Evolutionary conservation across 2,329 filamentous ascomycete genomes (phyloP), one percentile per base, ranked within the genome.

Genomic region (Apiospora hydei): DNA sequence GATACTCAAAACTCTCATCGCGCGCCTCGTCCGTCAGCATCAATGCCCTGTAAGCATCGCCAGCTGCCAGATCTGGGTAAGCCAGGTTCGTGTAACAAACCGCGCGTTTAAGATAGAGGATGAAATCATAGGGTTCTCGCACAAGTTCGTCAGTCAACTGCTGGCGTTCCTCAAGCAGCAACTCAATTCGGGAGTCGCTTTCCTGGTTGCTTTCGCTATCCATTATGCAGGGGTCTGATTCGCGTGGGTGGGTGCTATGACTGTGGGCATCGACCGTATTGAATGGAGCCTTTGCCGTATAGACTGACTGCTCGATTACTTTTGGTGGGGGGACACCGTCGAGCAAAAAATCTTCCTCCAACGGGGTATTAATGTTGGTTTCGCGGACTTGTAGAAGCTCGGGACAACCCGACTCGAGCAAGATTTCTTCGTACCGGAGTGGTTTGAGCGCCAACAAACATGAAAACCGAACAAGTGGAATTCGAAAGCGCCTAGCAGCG

Each of bases 21-120:
- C 87, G 83, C 47, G 94, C 88, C 75, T 96, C 94, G 79, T 98
- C 96, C 21, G 93, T 89, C 67, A 99, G 85, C 4, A 98, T 88
- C n/a, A 98, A 87, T 0, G 95, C 95, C 71, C 93, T 92, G 81
- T 98, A 98, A 6, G 94, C 94, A 85, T 98, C 95, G 46, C 94
- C 94, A 14, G 92, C 92, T 6, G 95, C 95, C 51, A 99, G 89
- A 81, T 99, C 96, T 0, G 94, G 94, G 81, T 98, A 98, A 49
- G 91, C 94, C 67, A 98, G 87, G 66, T 90, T 85, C 21, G 91
- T 88, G 81, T 98, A 91, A 57, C 93, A 85, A 46, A 88, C 84
- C 34, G 94, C 94, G 44, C 95, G 90, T 74, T 92, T 88, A 71
- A 93, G 85, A 75, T 91, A 92, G 10, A 92, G 84, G 71, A 93